phyloP scores from a whole-genome alignment of 768 basidiomycete genomes.

The Mycena maculata region DNA sequence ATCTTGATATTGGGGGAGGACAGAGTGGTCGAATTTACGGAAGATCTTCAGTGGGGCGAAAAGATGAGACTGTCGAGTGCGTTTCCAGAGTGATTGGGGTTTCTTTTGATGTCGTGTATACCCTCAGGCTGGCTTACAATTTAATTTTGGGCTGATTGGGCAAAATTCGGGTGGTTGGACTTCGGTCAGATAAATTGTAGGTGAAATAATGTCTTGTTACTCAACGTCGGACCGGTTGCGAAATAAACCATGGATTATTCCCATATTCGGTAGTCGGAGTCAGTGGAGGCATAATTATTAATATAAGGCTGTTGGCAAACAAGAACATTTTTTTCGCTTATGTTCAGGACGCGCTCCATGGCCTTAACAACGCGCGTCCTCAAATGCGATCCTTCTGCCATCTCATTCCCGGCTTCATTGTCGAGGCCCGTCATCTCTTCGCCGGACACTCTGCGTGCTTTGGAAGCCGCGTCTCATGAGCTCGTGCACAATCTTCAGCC shows the following conservation, averaged over 20 bases:
- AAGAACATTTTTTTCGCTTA: neutral
- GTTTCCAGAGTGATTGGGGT: slow-evolving; percentile 32
- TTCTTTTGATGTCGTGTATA: no score
- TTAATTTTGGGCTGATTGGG: no score
- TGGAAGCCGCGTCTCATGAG: slow-evolving; percentile 66
- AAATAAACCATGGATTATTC: neutral
- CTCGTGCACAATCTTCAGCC: slow-evolving; percentile 61
- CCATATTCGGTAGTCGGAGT: slow-evolving; percentile 13
- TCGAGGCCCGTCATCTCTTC: slow-evolving; percentile 63
- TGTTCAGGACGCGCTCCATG: slow-evolving; percentile 33
- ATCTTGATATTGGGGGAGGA: slow-evolving; percentile 60
- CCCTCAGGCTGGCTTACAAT: no score
- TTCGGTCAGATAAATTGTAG: no score
- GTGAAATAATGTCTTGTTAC: no score
- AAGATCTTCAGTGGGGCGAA: slow-evolving; percentile 66
- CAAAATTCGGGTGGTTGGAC: no score
- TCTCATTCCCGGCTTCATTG: slow-evolving; percentile 61
- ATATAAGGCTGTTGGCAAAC: neutral
- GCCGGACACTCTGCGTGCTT: slow-evolving; percentile 61
- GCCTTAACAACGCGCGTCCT: slow-evolving; percentile 56
- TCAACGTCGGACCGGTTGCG: no score
- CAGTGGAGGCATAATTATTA: neutral
- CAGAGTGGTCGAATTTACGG: slow-evolving; percentile 63
- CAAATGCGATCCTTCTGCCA: slow-evolving; percentile 70
- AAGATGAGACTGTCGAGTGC: slow-evolving; percentile 52